Evolutionary conservation across 306 rosid species (phyloP), one percentile per base, ranked within the genome.

Genomic region (Pterocarpus macrocarpus): DNA sequence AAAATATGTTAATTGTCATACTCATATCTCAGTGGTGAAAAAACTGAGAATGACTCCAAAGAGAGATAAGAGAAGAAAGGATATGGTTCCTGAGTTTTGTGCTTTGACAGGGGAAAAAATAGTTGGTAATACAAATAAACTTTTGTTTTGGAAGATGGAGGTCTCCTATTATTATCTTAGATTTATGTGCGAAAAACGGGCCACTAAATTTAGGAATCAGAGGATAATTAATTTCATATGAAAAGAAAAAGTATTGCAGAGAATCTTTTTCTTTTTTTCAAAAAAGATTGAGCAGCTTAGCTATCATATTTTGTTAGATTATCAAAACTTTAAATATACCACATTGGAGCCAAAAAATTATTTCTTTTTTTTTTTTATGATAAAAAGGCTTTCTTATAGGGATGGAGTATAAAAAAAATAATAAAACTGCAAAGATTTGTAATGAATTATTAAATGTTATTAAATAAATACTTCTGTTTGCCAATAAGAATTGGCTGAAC

Each of bases 221-320:
- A 6, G 5, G 56, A 47, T 5, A 11, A 28, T 28, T 11, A 52
- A 2, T 33, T 30, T 5, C 1, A 22, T 50, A 36, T 52, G 16
- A 17, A 52, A 77, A 62, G 66, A 52, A 52, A 77, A 52, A 45
- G 8, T 36, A 38, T 64, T 17, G 50, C 65, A 38, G 32, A 52
- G 73, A 38, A 50, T 77, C 81, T 52, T 50, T 64, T 35, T 7
- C 50, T 17, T n/a, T 34, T 34, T 2, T 77, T 6, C 1, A 7
- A 14, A 64, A 49, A 36, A 3, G 9, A 44, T 38, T 22, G 28
- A 22, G 41, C 15, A 1, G 53, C 2, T 12, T 47, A 47, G 34
- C 69, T 47, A 71, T 9, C 80, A 64, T 17, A 22, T 16, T 28
- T 66, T 66, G 33, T 28, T 16, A 53, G 39, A 77, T 70, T 34